phyloP scores from a whole-genome alignment of 768 basidiomycete genomes.

The Lanmaoa pseudosensibilis region DNA sequence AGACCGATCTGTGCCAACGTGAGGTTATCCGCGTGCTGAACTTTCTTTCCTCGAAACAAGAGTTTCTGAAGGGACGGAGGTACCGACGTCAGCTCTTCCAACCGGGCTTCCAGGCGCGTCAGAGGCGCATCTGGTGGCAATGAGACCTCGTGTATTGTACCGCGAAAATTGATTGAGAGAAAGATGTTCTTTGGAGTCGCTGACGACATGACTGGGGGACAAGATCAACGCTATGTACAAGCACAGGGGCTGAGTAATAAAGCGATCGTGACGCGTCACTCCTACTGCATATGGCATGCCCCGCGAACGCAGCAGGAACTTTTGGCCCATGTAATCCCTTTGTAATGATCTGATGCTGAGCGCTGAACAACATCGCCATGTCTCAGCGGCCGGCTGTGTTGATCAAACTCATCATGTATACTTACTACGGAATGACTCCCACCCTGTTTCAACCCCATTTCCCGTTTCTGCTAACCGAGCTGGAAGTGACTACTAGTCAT shows the following conservation, averaged over 20 bases:
- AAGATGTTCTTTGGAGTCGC: conserved; percentile 10
- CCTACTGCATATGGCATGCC: not conserved
- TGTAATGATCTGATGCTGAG: too few relatives aligned
- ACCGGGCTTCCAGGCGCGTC: conserved; percentile 44
- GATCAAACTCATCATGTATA: too few relatives aligned
- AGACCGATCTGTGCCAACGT: conserved; percentile 51
- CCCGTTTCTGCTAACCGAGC: too few relatives aligned
- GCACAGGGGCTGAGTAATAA: conserved; percentile 15
- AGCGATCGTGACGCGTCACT: conserved; percentile 3
- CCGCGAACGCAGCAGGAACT: too few relatives aligned
- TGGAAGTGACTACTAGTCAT: too few relatives aligned
- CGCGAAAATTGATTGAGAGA: conserved; percentile 46
- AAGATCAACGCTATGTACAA: not conserved
- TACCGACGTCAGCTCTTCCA: conserved; percentile 67
- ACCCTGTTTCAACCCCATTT: too few relatives aligned
- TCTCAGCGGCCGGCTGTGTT: too few relatives aligned
- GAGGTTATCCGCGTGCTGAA: conserved; percentile 31
- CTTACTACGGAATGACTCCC: too few relatives aligned
- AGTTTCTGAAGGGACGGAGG: conserved; percentile 70
- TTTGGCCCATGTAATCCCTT: too few relatives aligned
- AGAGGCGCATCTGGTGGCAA: conserved; percentile 53
- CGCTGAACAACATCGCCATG: too few relatives aligned
- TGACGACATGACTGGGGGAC: conserved; percentile 12
- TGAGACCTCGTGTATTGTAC: conserved; percentile 46
- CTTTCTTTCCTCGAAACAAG: conserved; percentile 66